Evolutionary conservation across 2,329 filamentous ascomycete genomes (phyloP).

Genomic region (Aspergillus sp.): DNA sequence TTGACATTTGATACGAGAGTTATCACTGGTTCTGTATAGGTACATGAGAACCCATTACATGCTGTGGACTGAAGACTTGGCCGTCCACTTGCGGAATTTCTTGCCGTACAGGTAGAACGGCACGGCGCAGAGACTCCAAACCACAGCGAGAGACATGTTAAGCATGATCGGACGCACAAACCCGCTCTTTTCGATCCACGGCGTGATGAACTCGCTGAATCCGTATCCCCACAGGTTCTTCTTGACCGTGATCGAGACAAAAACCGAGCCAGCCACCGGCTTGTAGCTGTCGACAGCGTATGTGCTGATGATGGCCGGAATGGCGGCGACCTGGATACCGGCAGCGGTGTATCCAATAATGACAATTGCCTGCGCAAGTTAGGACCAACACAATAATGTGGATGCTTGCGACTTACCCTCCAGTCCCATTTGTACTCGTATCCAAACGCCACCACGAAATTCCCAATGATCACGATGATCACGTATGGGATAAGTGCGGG

Average conservation of each 20-base stretch:
- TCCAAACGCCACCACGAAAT: slow-evolving; percentile 55
- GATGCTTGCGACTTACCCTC: slow-evolving; percentile 33
- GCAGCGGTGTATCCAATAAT: slow-evolving; percentile 57
- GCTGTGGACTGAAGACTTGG: slow-evolving; percentile 52
- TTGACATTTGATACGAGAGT: not conserved
- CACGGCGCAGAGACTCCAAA: slow-evolving; percentile 55
- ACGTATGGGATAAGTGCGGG: slow-evolving; percentile 58
- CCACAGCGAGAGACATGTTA: slow-evolving; percentile 52
- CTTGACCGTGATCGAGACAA: slow-evolving; percentile 61
- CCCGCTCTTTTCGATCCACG: slow-evolving; percentile 44
- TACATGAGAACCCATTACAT: slow-evolving; percentile 35
- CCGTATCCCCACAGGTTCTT: slow-evolving; percentile 65
- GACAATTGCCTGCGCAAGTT: slow-evolving; percentile 40
- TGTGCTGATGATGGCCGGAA: slow-evolving; percentile 57
- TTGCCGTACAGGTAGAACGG: slow-evolving; percentile 60
- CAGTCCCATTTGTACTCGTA: slow-evolving; percentile 54
- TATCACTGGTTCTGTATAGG: too few relatives aligned
- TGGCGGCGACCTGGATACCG: slow-evolving; percentile 57
- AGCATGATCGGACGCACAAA: slow-evolving; percentile 60
- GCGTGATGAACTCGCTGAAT: slow-evolving; percentile 55
- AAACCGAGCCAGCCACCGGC: slow-evolving; percentile 58
- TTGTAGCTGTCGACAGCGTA: slow-evolving; percentile 66
- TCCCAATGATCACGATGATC: slow-evolving; percentile 56
- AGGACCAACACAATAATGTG: not conserved
- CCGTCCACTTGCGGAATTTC: slow-evolving; percentile 54